Evolutionary conservation across 2,329 filamentous ascomycete genomes (phyloP), one percentile per base, ranked within the genome.

Genomic region (Cytospora mali): DNA sequence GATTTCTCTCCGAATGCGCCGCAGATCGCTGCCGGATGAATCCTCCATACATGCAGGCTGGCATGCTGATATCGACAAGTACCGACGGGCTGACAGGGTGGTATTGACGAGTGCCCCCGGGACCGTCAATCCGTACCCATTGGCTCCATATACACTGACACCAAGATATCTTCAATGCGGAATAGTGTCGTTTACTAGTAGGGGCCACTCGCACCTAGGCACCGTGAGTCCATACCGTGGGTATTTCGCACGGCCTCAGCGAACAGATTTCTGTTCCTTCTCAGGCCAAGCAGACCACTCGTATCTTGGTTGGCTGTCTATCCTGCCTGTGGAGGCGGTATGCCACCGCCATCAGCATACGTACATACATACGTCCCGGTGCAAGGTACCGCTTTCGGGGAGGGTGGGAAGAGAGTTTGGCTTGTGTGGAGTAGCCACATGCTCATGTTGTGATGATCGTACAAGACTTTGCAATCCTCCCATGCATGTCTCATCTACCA

Each of bases 91-190:
- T n/a, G 21, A 46, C n/a, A 46, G n/a, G 42, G 42, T 46, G 42
- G 42, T 46, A 46, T 46, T 46, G 42, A 11, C 42, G 42, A 46
- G 42, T 46, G n/a, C n/a, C n/a, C 18, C 21, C 42, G 42, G 42
- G 42, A n/a, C 42, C 23, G 42, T 11, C 42, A 18, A 21, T 46
- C 7, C n/a, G n/a, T 23, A n/a, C 35, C 35, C n/a, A 21, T 10
- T 10, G 5, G 42, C 42, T n/a, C 42, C 42, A 46, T 46, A 23
- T 13, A 46, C 42, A 46, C 4, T 46, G 42, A 2, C 9, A 46
- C 42, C 42, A 46, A 21, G 42, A 46, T 46, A 46, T 46, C 42
- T 46, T 46, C 23, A 14, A 49, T 49, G n/a, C n/a, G 46, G 46
- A 18, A 49, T 21, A 18, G 2, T 49, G 46, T 49, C 11, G 46